These are phyloP conservation scores for Phaeomoniella chlamydospora DNA, from an alignment of 2,329 filamentous ascomycete genomes.

Conservation along the genomic window DNA sequence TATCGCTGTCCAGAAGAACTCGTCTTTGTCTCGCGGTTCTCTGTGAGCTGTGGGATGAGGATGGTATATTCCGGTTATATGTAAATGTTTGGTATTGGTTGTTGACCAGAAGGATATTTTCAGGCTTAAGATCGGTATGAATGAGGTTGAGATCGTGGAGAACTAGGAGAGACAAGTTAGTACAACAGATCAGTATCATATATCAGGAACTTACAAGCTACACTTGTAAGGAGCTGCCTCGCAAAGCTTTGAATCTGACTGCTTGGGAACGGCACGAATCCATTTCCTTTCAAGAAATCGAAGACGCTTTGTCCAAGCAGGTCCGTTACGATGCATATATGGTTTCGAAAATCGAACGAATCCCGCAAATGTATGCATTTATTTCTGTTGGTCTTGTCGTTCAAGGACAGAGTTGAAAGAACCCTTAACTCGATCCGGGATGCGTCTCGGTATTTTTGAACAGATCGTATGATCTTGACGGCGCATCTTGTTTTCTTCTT, in stretches of 20 bases:
- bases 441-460: conserved; percentile 95
- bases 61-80: conserved; percentile 53
- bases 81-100: conserved; percentile 54
- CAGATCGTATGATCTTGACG: conserved; percentile 95
- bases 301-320: conserved; percentile 89
- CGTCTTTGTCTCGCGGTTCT: conserved; percentile 46
- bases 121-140: conserved; percentile 54
- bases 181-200: conserved; percentile 6
- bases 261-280: conserved; percentile 93
- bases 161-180: conserved; percentile 40
- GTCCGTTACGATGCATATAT: conserved; percentile 77
- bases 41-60: conserved; percentile 43
- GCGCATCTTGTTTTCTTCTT: conserved; percentile 68
- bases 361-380: conserved; percentile 93
- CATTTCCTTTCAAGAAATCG: conserved; percentile 91
- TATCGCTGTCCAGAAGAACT: conserved; percentile 50
- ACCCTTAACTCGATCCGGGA: conserved; percentile 90
- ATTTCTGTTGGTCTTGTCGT: conserved; percentile 84
- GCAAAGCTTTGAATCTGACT: conserved; percentile 97
- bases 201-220: conserved; percentile 62
- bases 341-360: conserved; percentile 92
- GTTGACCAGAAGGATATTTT: conserved; percentile 53
- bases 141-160: conserved; percentile 94
- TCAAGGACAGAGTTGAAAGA: conserved; percentile 77
- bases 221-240: conserved; percentile 89